These are phyloP conservation scores for Alternaria panax DNA, from an alignment of 2,329 filamentous ascomycete species.

Conservation along the genomic window DNA sequence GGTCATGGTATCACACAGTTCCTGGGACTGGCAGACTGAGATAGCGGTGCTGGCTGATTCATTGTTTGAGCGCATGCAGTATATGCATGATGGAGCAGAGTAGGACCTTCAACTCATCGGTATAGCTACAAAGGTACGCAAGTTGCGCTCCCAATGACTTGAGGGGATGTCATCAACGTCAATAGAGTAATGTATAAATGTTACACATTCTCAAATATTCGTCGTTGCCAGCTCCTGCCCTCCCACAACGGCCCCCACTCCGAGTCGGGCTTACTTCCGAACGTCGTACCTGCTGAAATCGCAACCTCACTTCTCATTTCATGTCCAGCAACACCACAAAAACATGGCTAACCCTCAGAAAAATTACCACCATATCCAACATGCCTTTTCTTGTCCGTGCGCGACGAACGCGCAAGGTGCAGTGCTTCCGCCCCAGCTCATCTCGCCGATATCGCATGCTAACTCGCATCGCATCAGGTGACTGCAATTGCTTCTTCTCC, in stretches of 20 bases:
- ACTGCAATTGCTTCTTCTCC: slow-evolving; percentile 24
- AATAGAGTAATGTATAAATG: neutral
- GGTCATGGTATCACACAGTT: slow-evolving; percentile 48
- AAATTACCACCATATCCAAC: slow-evolving; percentile 16
- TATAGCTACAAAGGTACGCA: neutral
- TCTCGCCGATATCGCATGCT: neutral
- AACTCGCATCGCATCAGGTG: neutral
- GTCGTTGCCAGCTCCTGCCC: neutral
- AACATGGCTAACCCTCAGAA: slow-evolving; percentile 10
- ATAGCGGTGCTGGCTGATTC: neutral
- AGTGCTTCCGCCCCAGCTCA: neutral
- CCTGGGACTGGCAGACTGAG: slow-evolving; percentile 40
- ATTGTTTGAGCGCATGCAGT: neutral
- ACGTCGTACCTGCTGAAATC: slow-evolving; percentile 8
- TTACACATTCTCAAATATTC: neutral
- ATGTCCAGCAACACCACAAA: neutral
- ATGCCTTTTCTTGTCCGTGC: slow-evolving; percentile 17
- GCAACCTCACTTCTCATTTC: neutral
- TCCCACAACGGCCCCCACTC: slow-evolving; percentile 3
- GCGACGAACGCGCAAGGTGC: slow-evolving; percentile 14
- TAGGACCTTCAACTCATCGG: neutral
- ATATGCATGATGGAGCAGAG: neutral
- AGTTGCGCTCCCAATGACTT: too few relatives aligned
- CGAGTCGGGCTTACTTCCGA: slow-evolving; percentile 4
- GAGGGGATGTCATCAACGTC: neutral